Conservation (phyloP, 441 rosid genomes). For the Erodium moschatum region DNA sequence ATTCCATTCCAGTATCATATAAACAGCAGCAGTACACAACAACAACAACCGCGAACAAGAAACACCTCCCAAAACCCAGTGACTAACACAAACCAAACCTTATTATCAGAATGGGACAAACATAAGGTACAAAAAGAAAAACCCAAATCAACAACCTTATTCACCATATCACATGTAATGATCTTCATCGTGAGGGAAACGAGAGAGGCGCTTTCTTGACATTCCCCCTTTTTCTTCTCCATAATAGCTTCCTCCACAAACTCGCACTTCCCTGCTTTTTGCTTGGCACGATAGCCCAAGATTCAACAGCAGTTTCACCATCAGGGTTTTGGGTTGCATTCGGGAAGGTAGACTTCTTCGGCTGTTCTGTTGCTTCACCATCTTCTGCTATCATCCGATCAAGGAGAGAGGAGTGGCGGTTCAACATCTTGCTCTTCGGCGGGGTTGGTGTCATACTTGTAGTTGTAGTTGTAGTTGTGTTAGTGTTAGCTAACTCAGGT, state of each 20-base stretch:
- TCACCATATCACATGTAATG: not conserved
- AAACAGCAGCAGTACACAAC: conserved; percentile 12
- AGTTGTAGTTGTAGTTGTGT: not conserved
- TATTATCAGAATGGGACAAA: conserved; percentile 15
- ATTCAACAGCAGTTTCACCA: conserved; percentile 18
- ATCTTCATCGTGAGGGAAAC: conserved; percentile 5
- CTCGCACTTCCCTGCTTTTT: conserved; percentile 47
- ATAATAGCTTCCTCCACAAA: conserved; percentile 49
- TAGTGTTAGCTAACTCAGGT: not conserved
- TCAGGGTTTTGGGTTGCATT: conserved; percentile 24
- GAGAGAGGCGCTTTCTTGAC: conserved; percentile 29
- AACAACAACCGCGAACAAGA: not conserved
- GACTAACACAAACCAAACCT: conserved; percentile 12
- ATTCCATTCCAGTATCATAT: conserved; percentile 15
- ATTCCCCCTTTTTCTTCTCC: conserved; percentile 56
- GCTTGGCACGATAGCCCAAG: conserved; percentile 39
- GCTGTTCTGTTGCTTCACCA: conserved; percentile 17
- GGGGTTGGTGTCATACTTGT: conserved; percentile 9
- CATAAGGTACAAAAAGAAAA: not conserved
- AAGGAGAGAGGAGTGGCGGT: conserved; percentile 41
- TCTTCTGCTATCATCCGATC: conserved; percentile 67
- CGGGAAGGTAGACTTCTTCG: conserved; percentile 18
- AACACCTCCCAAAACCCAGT: conserved; percentile 16
- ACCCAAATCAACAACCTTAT: not conserved
- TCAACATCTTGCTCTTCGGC: conserved; percentile 21